Percentiles rank a stretch among this genome's conserved stretches.
These are phyloP conservation scores for Metarhizium robertsii DNA, from an alignment of 2,329 filamentous ascomycete species.

Conservation along the genomic window DNA sequence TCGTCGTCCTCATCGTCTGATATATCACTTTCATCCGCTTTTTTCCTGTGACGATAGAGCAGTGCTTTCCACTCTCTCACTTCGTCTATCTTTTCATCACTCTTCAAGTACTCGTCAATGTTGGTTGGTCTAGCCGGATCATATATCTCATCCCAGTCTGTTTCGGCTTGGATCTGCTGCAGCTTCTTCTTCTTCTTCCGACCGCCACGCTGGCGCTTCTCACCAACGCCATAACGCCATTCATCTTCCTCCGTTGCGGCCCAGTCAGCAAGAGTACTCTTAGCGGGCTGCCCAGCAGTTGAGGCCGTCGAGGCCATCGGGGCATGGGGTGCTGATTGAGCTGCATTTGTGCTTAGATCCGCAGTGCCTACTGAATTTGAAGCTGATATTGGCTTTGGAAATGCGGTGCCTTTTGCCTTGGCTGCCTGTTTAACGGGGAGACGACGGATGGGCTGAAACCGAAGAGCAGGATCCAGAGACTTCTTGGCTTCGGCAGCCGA, in stretches of 20 bases:
- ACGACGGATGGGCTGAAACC: conserved; percentile 79
- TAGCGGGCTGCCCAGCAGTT: conserved; percentile 29
- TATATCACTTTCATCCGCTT: conserved; percentile 29
- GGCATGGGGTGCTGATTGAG: conserved; percentile 16
- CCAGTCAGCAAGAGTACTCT: conserved; percentile 74
- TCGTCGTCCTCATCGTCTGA: conserved; percentile 33
- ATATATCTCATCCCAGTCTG: conserved; percentile 90
- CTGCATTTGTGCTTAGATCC: background rate
- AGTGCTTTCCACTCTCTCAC: conserved; percentile 78
- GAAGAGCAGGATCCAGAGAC: conserved; percentile 50
- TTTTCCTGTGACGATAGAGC: conserved; percentile 59
- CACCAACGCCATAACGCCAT: conserved; percentile 53
- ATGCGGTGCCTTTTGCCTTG: conserved; percentile 50
- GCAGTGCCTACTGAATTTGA: conserved; percentile 17
- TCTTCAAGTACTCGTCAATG: conserved; percentile 74
- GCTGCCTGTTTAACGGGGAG: conserved; percentile 48
- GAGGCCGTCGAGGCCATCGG: conserved; percentile 23
- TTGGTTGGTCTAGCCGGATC: conserved; percentile 76
- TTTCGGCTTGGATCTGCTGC: conserved; percentile 46
- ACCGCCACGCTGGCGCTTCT: conserved; percentile 67
- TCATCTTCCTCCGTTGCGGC: conserved; percentile 70
- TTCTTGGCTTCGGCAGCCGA: conserved; percentile 49
- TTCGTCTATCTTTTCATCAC: conserved; percentile 74
- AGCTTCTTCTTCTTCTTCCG: conserved; percentile 68
- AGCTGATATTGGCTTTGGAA: conserved; percentile 35